phyloP scores from a whole-genome alignment of 495 filamentous ascomycete species.

The Aspergillus asperescens region DNA sequence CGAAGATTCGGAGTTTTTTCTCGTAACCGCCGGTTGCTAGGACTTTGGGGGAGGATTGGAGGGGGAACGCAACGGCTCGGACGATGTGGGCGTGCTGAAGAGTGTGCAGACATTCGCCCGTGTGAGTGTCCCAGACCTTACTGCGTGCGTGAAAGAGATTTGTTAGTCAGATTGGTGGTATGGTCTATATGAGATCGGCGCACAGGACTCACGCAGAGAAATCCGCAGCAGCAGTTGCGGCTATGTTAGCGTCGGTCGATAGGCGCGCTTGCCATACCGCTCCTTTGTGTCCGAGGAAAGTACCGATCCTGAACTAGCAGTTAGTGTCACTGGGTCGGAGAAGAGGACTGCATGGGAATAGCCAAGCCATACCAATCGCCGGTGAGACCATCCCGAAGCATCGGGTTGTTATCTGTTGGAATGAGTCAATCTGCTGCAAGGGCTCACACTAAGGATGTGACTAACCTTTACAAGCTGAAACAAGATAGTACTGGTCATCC shows the following conservation, averaged over 20 bases:
- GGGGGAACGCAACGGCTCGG: constrained; percentile 83
- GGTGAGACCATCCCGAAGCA: constrained; percentile 94
- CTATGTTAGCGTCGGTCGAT: constrained; percentile 78
- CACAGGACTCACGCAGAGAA: constrained; percentile 73
- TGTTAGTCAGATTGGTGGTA: not conserved
- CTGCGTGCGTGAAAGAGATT: constrained; percentile 35
- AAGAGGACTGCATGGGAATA: not conserved
- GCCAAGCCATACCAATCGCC: constrained; percentile 77
- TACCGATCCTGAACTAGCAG: constrained; percentile 65
- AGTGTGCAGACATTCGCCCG: constrained; percentile 82
- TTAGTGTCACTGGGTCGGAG: not conserved
- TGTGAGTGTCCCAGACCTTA: constrained; percentile 95
- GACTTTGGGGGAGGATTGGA: constrained; percentile 63
- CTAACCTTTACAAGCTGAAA: constrained; percentile 96
- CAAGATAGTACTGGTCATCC: constrained; percentile 85
- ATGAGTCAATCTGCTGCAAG: constrained; percentile 1
- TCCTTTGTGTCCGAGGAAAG: constrained; percentile 96
- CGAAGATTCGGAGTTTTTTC: constrained; percentile 94
- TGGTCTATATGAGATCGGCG: not conserved
- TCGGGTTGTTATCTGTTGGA: constrained; percentile 81
- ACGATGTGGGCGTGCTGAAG: constrained; percentile 92
- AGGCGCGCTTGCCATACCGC: constrained; percentile 94
- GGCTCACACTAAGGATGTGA: not conserved
- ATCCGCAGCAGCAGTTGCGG: constrained; percentile 90
- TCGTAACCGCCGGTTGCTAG: constrained; percentile 92